Evolutionary conservation across 148 eudicot species (phyloP).

Genomic region (Arctostaphylos glauca): DNA sequence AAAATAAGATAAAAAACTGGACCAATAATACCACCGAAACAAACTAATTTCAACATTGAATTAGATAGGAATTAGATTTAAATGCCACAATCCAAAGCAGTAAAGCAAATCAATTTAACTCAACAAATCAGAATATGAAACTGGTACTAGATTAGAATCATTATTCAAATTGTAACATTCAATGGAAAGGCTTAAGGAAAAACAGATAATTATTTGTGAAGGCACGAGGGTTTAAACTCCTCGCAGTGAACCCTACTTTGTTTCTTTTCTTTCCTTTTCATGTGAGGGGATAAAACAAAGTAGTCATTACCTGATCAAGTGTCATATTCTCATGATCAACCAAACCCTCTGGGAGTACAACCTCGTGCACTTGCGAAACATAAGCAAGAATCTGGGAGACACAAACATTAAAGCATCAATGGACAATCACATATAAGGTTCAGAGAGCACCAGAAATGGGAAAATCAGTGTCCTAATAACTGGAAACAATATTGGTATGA

Average conservation of each 20-base stretch:
- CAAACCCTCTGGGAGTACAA: conserved; percentile 76
- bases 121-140: not conserved
- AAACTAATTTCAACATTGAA: too few relatives aligned
- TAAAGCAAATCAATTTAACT: too few relatives aligned
- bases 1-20: too few relatives aligned
- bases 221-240: not conserved
- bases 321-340: conserved; percentile 70
- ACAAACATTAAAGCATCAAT: conserved; percentile 8
- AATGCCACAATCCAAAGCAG: too few relatives aligned
- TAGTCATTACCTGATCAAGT: conserved; percentile 69
- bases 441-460: not conserved
- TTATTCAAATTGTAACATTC: not conserved
- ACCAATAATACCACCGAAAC: too few relatives aligned
- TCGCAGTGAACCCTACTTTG: not conserved
- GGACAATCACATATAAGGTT: conserved; percentile 1
- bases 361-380: conserved; percentile 92
- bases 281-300: not conserved
- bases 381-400: conserved; percentile 76
- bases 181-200: not conserved
- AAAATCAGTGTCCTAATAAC: not conserved
- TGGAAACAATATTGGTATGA: not conserved
- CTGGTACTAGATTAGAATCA: not conserved
- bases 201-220: not conserved
- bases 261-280: not conserved
- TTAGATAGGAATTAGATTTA: too few relatives aligned